A percentile compares a stretch with the other conserved stretches of the same genome.
phyloP scores from a whole-genome alignment of 139 green algal species.

The Nannochloris sp. region DNA sequence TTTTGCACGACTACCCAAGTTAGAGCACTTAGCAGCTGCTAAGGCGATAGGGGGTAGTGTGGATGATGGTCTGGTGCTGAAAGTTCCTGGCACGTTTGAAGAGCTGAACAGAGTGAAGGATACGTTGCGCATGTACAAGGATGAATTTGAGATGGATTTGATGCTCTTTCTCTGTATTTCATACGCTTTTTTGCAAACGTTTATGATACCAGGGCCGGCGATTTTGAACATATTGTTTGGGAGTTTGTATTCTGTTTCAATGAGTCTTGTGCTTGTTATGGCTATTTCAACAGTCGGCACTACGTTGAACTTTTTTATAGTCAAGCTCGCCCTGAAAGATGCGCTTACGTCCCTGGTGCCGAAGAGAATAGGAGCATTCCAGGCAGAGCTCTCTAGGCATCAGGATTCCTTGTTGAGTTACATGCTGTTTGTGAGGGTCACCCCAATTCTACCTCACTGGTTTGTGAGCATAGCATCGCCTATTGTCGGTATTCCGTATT shows the following conservation, averaged over 20 bases:
- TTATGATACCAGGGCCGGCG: slow-evolving; percentile 27
- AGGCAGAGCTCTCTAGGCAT: slow-evolving; percentile 26
- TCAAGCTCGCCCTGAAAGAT: slow-evolving; percentile 19
- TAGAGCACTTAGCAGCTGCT: not conserved
- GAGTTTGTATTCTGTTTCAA: slow-evolving; percentile 19
- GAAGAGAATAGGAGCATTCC: slow-evolving; percentile 15
- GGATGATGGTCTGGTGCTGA: slow-evolving; percentile 1
- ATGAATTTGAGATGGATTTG: slow-evolving; percentile 25
- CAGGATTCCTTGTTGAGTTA: slow-evolving; percentile 52
- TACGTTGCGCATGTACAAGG: slow-evolving; percentile 29
- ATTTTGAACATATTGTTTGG: slow-evolving; percentile 27
- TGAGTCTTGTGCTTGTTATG: slow-evolving; percentile 6
- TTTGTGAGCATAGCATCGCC: slow-evolving; percentile 63
- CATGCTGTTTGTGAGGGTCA: slow-evolving; percentile 62
- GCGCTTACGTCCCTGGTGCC: slow-evolving; percentile 18
- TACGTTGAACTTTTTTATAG: slow-evolving; percentile 20
- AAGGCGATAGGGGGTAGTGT: not conserved
- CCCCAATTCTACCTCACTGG: slow-evolving; percentile 40
- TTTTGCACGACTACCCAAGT: slow-evolving; percentile 12
- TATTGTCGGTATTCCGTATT: slow-evolving; percentile 54
- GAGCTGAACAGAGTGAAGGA: slow-evolving; percentile 16
- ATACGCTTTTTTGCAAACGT: slow-evolving; percentile 42
- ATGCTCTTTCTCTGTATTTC: slow-evolving; percentile 24
- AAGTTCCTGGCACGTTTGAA: slow-evolving; percentile 14
- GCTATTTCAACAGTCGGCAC: slow-evolving; percentile 13